Percentiles rank a stretch among this genome's conserved stretches.
Evolutionary conservation across 805 yeast genomes (phyloP).

Genomic region (Kodamaea fukazawae): DNA sequence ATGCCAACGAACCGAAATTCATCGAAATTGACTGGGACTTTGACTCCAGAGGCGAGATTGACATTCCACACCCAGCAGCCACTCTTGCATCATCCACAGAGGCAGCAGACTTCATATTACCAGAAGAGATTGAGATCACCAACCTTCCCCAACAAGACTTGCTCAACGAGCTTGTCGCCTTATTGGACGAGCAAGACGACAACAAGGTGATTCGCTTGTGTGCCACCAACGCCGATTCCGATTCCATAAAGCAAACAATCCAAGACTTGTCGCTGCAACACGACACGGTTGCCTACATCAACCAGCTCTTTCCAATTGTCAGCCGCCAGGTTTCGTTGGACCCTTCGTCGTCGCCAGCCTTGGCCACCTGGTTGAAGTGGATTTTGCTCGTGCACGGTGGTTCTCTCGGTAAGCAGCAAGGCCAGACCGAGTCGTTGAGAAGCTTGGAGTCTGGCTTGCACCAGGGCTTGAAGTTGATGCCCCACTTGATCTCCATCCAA

Average conservation of each 20-base stretch:
- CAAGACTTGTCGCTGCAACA: slow-evolving; percentile 33
- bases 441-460: slow-evolving; percentile 56
- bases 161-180: slow-evolving; percentile 14
- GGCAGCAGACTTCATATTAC: slow-evolving; percentile 4
- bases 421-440: slow-evolving; percentile 54
- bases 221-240: slow-evolving; percentile 27
- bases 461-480: slow-evolving; percentile 55
- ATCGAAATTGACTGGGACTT: slow-evolving; percentile 15
- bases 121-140: slow-evolving; percentile 20
- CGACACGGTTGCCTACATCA: slow-evolving; percentile 27
- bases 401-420: slow-evolving; percentile 50
- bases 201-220: slow-evolving; percentile 25
- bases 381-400: slow-evolving; percentile 68
- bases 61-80: background rate
- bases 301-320: slow-evolving; percentile 26
- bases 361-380: slow-evolving; percentile 78
- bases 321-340: slow-evolving; percentile 26
- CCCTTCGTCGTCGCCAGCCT: slow-evolving; percentile 25
- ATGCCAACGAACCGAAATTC: slow-evolving; percentile 28
- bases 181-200: slow-evolving; percentile 13
- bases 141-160: slow-evolving; percentile 26
- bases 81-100: background rate
- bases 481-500: slow-evolving; percentile 72
- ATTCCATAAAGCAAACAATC: slow-evolving; percentile 28
- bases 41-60: slow-evolving; percentile 11